A percentile compares a stretch with the other conserved stretches of the same genome.
Evolutionary conservation across 441 rosid genomes (phyloP).

Genomic region (Jatropha multifida): DNA sequence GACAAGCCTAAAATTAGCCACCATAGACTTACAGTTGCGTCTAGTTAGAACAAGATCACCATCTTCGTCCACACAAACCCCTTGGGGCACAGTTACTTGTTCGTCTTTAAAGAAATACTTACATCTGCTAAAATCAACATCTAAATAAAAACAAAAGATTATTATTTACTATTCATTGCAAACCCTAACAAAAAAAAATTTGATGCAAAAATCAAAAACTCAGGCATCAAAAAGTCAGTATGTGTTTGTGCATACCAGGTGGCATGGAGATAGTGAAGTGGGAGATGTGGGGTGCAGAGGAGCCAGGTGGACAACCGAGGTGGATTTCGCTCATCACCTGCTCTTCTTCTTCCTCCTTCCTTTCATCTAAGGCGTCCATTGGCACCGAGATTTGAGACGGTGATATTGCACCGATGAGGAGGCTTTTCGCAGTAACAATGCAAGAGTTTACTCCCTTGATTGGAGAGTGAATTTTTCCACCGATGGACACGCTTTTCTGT

Average conservation of each 20-base stretch:
- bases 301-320: conserved; percentile 69
- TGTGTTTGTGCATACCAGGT: conserved; percentile 36
- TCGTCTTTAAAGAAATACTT: conserved; percentile 34
- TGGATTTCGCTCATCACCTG: conserved; percentile 90
- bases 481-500: too few species aligned
- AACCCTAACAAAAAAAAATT: not conserved
- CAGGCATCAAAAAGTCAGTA: not conserved
- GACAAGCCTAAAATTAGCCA: not conserved
- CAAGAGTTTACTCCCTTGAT: too few species aligned
- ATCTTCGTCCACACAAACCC: conserved; percentile 57
- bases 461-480: too few species aligned
- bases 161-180: not conserved
- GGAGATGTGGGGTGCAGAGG: conserved; percentile 56
- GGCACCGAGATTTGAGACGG: not conserved
- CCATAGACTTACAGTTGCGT: conserved; percentile 45
- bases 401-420: not conserved
- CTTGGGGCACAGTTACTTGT: conserved; percentile 19
- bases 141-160: conserved; percentile 18
- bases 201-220: not conserved
- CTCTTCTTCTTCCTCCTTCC: conserved; percentile 24
- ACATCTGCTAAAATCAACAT: conserved; percentile 33
- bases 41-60: conserved; percentile 82
- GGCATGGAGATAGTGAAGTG: conserved; percentile 63
- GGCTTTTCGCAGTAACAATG: too few species aligned
- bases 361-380: conserved; percentile 33